phyloP scores from a whole-genome alignment of 1,139 yeast species.

The Kodamaea arcana region DNA sequence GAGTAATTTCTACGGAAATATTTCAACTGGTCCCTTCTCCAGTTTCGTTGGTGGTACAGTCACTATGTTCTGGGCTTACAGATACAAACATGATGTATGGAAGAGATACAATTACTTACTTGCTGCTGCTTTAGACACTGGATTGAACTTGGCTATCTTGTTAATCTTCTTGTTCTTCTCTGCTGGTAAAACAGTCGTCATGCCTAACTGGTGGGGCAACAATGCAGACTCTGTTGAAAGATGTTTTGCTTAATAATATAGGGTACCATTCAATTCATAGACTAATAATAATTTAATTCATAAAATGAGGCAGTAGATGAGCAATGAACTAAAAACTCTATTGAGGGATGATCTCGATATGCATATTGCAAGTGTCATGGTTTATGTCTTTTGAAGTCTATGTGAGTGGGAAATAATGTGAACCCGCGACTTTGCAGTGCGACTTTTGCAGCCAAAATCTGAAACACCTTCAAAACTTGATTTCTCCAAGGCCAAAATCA shows the following conservation, averaged over 20 bases:
- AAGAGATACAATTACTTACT: conserved; percentile 39
- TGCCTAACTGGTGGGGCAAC: conserved; percentile 50
- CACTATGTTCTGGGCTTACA: conserved; percentile 40
- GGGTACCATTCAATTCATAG: background rate
- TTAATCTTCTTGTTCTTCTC: conserved; percentile 33
- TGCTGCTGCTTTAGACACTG: conserved; percentile 49
- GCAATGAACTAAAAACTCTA: too few species aligned
- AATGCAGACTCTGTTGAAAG: conserved; percentile 36
- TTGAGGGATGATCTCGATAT: too few species aligned
- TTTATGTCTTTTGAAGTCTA: too few species aligned
- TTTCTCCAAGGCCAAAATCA: too few species aligned
- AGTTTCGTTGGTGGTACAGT: conserved; percentile 41
- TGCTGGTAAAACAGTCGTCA: conserved; percentile 24
- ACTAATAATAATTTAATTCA: background rate
- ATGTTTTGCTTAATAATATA: conserved; percentile 28
- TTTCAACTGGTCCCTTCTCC: conserved; percentile 45
- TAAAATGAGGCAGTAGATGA: too few species aligned
- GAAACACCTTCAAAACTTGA: too few species aligned
- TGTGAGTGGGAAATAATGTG: too few species aligned
- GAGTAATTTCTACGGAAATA: conserved; percentile 43
- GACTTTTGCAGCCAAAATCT: too few species aligned
- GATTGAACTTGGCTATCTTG: conserved; percentile 38
- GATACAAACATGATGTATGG: conserved; percentile 34
- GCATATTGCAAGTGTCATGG: too few species aligned
- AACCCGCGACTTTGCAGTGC: too few species aligned